Evolutionary conservation across 495 filamentous ascomycete genomes (phyloP).

Genomic region (Xylaria longipes): DNA sequence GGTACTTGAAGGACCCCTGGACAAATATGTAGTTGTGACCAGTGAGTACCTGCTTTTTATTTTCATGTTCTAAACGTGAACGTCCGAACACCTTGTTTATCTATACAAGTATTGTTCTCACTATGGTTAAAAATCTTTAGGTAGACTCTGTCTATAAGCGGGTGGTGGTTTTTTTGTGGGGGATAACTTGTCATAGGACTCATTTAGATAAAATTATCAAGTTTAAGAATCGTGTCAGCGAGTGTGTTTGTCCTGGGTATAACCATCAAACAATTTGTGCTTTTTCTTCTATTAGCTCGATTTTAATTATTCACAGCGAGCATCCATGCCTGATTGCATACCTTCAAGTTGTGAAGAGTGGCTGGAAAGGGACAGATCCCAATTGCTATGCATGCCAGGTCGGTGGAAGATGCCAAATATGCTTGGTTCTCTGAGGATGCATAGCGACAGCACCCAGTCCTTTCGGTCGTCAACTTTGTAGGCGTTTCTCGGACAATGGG

Average conservation of each 20-base stretch:
- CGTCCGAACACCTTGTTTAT: neutral
- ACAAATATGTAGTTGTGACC: neutral
- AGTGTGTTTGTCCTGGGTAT: neutral
- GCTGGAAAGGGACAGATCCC: neutral
- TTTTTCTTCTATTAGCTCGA: neutral
- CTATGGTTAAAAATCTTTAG: neutral
- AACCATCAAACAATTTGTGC: neutral
- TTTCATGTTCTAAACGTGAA: neutral
- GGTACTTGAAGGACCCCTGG: constrained; percentile 6
- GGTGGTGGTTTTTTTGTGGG: neutral
- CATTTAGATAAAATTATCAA: neutral
- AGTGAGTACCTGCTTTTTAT: neutral
- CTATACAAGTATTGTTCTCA: neutral
- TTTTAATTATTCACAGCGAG: neutral
- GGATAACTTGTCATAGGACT: neutral
- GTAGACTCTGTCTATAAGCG: neutral
- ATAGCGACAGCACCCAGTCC: neutral
- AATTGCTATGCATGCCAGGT: constrained; percentile 13
- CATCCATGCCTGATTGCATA: constrained; percentile 3
- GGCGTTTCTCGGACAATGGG: neutral
- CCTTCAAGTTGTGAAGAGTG: constrained; percentile 3
- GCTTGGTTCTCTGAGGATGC: neutral
- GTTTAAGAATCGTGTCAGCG: neutral
- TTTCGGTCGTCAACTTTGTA: neutral
- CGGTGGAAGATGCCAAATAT: neutral